phyloP scores from a whole-genome alignment of 345 rosid species.

The Citrus sp. region DNA sequence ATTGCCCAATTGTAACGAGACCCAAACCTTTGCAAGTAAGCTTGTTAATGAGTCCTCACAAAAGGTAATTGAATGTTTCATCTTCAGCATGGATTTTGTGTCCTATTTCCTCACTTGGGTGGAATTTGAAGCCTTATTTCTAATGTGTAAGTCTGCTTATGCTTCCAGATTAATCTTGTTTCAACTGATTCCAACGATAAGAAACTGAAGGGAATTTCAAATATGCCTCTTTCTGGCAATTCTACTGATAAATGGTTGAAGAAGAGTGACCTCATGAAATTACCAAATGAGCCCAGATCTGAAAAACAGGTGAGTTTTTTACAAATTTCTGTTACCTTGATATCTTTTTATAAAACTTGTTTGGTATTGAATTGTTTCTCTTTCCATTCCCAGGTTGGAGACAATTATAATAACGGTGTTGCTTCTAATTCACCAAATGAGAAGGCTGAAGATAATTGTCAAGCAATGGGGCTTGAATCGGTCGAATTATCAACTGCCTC shows the following conservation, averaged over 20 bases:
- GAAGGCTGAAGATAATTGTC: constrained; percentile 25
- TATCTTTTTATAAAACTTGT: neutral
- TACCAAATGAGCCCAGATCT: constrained; percentile 17
- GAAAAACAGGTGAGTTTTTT: constrained; percentile 27
- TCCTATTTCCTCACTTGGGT: neutral
- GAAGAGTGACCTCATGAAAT: constrained; percentile 3
- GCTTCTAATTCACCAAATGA: constrained; percentile 16
- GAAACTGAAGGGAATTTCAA: constrained; percentile 1
- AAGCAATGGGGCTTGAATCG: constrained; percentile 16
- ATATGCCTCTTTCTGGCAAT: constrained; percentile 6
- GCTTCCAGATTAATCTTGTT: constrained; percentile 30
- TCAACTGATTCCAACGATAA: constrained; percentile 14
- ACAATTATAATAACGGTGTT: constrained; percentile 8
- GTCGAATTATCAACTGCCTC: constrained; percentile 13
- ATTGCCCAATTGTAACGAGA: neutral
- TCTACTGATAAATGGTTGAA: constrained; percentile 2
- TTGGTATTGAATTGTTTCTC: constrained; percentile 25
- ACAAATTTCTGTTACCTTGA: neutral
- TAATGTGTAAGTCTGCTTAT: constrained; percentile 16
- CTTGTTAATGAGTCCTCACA: constrained; percentile 20
- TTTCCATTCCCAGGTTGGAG: constrained; percentile 32
- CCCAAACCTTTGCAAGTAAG: constrained; percentile 11
- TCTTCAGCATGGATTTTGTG: neutral
- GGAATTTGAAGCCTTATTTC: constrained; percentile 11
- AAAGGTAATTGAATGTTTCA: constrained; percentile 39